Conservation (phyloP, 768 basidiomycete genomes). For the Agaricus sinodeliciosus region DNA sequence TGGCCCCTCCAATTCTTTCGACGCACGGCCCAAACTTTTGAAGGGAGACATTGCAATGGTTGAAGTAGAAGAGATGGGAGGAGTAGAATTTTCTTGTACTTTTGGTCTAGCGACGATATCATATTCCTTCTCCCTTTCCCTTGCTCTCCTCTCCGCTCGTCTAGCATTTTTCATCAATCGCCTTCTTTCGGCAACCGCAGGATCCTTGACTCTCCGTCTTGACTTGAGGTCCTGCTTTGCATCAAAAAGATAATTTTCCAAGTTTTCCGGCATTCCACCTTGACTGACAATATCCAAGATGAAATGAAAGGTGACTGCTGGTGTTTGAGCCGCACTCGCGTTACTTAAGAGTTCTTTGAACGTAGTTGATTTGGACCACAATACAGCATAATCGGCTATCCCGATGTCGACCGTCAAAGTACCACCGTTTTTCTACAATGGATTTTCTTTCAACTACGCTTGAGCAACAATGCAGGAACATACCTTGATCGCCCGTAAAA, state of each 20-base stretch:
- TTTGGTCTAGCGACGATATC: neutral
- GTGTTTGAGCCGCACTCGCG: conserved; percentile 29
- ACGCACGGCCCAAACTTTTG: neutral
- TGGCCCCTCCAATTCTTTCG: neutral
- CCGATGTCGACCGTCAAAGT: conserved; percentile 45
- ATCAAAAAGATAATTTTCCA: conserved; percentile 36
- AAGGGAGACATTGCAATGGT: neutral
- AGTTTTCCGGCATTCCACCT: conserved; percentile 38
- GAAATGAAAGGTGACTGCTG: conserved; percentile 47
- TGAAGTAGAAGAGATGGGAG: neutral
- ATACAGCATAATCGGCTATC: conserved; percentile 55
- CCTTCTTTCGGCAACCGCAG: conserved; percentile 2
- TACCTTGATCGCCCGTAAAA: conserved; percentile 50
- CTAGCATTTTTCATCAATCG: conserved; percentile 9
- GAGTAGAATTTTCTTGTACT: neutral
- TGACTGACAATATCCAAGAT: conserved; percentile 44
- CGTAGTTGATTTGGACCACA: conserved; percentile 41
- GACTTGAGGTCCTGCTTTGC: conserved; percentile 7
- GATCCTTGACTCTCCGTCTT: conserved; percentile 15
- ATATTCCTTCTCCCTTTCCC: conserved; percentile 4
- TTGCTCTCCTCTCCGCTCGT: conserved; percentile 1
- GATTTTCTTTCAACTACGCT: neutral
- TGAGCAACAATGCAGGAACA: conserved; percentile 10
- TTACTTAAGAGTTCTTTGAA: conserved; percentile 39
- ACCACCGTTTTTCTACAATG: conserved; percentile 58